A percentile compares a stretch with the other conserved stretches of the same genome.
phyloP scores from a whole-genome alignment of 768 basidiomycete species.

The Russula vinacea region DNA sequence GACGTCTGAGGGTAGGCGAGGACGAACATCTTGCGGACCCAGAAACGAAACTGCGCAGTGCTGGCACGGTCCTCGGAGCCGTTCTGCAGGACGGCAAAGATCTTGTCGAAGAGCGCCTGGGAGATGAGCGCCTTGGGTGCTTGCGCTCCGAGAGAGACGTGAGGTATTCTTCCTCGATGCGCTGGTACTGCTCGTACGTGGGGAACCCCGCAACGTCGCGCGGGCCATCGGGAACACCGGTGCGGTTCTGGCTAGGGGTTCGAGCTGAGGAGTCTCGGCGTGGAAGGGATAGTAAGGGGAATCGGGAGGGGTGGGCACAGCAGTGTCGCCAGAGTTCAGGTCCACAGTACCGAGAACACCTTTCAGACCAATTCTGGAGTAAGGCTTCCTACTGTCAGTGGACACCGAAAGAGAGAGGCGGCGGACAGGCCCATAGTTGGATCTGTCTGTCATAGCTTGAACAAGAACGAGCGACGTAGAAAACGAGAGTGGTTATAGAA shows the following conservation, averaged over 20 bases:
- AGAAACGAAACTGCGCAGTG: conserved; percentile 31
- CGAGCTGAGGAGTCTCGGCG: conserved; percentile 21
- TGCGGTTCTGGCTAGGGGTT: conserved; percentile 17
- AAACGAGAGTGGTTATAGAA: conserved; percentile 19
- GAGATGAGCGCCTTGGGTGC: conserved; percentile 31
- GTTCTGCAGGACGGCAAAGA: conserved; percentile 26
- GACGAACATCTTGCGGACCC: conserved; percentile 31
- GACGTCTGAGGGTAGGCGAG: conserved; percentile 29
- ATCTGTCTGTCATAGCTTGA: conserved; percentile 25
- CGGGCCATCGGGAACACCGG: conserved; percentile 5
- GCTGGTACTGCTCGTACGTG: conserved; percentile 28
- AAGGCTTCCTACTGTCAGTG: conserved; percentile 23
- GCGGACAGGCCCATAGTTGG: conserved; percentile 26
- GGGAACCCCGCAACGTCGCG: conserved; percentile 27
- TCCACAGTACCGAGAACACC: conserved; percentile 26
- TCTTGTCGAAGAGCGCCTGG: conserved; percentile 28
- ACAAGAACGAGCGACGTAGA: conserved; percentile 16
- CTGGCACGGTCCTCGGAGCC: conserved; percentile 25
- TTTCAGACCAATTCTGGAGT: conserved; percentile 24
- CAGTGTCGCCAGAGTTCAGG: conserved; percentile 23
- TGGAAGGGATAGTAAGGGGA: conserved; percentile 26
- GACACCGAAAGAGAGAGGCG: conserved; percentile 22
- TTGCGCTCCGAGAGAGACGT: conserved; percentile 28
- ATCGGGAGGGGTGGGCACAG: conserved; percentile 14
- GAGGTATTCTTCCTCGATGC: conserved; percentile 28